Evolutionary conservation across 148 eudicot species (phyloP), one percentile per base, ranked within the genome.

Genomic region (Agrostemma githago): DNA sequence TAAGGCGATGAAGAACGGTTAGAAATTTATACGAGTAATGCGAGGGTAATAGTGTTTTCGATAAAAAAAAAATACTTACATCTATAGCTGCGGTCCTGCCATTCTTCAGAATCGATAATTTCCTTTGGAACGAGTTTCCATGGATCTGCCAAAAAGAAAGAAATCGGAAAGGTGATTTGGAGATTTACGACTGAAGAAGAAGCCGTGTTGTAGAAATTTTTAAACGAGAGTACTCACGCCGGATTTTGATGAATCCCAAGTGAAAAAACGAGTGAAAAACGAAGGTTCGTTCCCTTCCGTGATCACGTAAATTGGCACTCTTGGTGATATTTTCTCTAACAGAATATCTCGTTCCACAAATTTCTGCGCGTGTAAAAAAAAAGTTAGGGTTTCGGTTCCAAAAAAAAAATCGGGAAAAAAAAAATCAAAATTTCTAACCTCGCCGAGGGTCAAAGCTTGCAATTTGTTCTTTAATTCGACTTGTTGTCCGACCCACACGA

Each of bases 81-180:
- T 88, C 85, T 41, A 76, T 12, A 37, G 74, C 40, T 56, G 89
- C 86, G 61, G 92, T 76, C 71, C 90, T 88, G 41, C 94, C 98
- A 72, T 85, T 78, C 82, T 93, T 93, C 64, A 93, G 62, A 66
- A 83, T 76, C 20, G 97, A 81, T 42, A 95, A 85, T 72, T 85
- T 95, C 74, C 97, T 86, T 82, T 95, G 87, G 76, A 92, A 95
- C 38, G 99, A 95, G 81, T 90, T 92, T 76, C 99, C 99, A 84
- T 87, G 97, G 86, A 92, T 88, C 99, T 95, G 88, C 39, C 75
- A 39, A 66, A n/a, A 66, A 51, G 14, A 66, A 51, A 17, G 2
- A 20, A 78, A 71, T 38, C n/a, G 72, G 58, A 72, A 66, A 53
- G 37, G 63, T 67, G 63, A 60, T 68, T 68, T 69, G 43, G 34